Conservation (phyloP, 2,329 filamentous ascomycete genomes). For the Scopulariopsis brevicaulis region DNA sequence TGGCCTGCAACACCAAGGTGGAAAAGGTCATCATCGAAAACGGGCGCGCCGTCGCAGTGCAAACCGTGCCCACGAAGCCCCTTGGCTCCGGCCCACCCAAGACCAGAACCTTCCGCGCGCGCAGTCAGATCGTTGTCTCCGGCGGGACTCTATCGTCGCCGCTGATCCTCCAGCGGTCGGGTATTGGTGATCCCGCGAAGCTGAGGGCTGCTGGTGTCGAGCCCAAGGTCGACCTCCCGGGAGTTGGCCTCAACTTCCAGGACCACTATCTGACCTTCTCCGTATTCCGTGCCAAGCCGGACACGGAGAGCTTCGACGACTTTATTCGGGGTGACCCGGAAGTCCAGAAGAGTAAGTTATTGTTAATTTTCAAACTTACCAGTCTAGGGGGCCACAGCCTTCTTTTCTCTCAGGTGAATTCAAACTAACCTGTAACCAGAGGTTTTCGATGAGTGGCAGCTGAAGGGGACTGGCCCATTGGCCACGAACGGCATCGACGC, state of each 20-base stretch:
- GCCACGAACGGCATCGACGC: conserved; percentile 73
- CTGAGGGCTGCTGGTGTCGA: conserved; percentile 57
- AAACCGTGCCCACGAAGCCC: conserved; percentile 60
- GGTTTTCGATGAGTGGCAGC: conserved; percentile 67
- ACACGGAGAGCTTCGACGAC: conserved; percentile 70
- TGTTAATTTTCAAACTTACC: not conserved
- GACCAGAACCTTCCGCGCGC: conserved; percentile 47
- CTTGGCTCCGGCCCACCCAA: conserved; percentile 42
- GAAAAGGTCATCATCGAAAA: conserved; percentile 67
- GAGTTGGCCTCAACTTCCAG: conserved; percentile 67
- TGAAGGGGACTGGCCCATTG: conserved; percentile 67
- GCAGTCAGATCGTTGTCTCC: conserved; percentile 64
- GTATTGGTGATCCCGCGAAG: conserved; percentile 61
- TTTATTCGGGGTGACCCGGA: conserved; percentile 65
- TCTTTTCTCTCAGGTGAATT: too few relatives aligned
- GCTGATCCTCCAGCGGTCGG: conserved; percentile 63
- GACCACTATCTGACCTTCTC: conserved; percentile 66
- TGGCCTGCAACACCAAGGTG: conserved; percentile 66
- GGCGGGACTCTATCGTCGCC: conserved; percentile 65
- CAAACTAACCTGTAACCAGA: conserved; percentile 15
- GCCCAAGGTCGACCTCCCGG: conserved; percentile 58
- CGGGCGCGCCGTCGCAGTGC: conserved; percentile 59
- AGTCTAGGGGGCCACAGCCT: too few relatives aligned
- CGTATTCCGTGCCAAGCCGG: conserved; percentile 60
- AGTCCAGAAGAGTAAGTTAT: conserved; percentile 47